Base-by-base conservation (phyloP, 2,329 filamentous ascomycete species). In the Rachicladosporium sp. region DNA sequence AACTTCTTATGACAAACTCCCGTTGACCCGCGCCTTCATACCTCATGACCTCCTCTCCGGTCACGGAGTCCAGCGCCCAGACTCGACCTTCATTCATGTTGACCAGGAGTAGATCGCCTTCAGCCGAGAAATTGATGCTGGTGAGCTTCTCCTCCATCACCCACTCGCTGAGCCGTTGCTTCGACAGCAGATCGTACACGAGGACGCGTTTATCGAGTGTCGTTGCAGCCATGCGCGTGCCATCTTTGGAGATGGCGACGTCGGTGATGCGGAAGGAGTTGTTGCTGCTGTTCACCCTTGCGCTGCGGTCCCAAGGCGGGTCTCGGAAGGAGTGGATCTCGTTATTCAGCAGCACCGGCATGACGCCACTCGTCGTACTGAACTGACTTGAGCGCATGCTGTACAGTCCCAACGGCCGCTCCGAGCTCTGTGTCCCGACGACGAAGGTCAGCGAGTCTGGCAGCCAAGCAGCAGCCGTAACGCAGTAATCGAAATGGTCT, bases 401-500 rank as follows among this genome's bases (percentile, higher is more conserved):
- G 44, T 60, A 61, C 37, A 83, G 76, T 38, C 77, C 78, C n/a
- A 94, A 63, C 31, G 82, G 74, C 15, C 70, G 69, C 7, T 67
- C 66, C 41, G 72, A 73, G 50, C 88, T 82, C 27, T 93, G 73
- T 6, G 82, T 80, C 3, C 82, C 85, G 1, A 88, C 79, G 33
- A 94, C 74, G 50, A 96, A 88, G 0, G 76, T 78, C 45, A 76
- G 66, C 32, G 81, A 80, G 54, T 93, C 82, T 1, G 78, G 73
- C 4, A 82, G 73, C 89, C 91, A 98, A n/a, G 84, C 82, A 43
- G 87, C 93, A 41, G 82, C 80, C 34, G 84, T 93, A 30, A 93
- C 84, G 0, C 87, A 83, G 52, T 94, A 81, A n/a, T 73, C 71
- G 51, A 91, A 88, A 35, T 78, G 73, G 37, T 76, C 71, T 10